Evolutionary conservation across 495 filamentous ascomycete species (phyloP).

Genomic region (Penicillium diatomitis): DNA sequence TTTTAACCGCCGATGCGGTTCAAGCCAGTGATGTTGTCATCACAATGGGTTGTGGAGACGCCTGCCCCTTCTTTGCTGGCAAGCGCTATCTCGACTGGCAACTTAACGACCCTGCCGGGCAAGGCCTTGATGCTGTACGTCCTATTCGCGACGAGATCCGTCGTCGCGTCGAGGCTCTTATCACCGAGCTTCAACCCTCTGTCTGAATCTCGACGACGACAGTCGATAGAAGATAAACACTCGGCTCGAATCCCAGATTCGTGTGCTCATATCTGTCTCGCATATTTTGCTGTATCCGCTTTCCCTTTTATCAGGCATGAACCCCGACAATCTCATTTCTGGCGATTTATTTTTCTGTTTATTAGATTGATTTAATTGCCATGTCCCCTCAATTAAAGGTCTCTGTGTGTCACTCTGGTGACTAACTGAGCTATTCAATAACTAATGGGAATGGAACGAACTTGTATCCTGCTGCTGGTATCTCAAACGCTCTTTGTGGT

Average conservation of each 20-base stretch:
- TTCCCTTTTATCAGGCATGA: neutral
- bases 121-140: slow-evolving; percentile 16
- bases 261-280: neutral
- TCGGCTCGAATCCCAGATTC: no score
- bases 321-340: neutral
- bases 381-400: neutral
- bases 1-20: slow-evolving; percentile 17
- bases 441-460: no score
- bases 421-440: neutral
- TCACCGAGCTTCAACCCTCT: slow-evolving; percentile 7
- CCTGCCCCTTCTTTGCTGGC: slow-evolving; percentile 19
- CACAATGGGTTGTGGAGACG: slow-evolving; percentile 24
- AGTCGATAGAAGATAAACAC: no score
- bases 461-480: no score
- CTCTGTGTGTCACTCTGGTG: neutral
- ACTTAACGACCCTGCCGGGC: slow-evolving; percentile 18
- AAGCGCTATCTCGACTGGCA: slow-evolving; percentile 24
- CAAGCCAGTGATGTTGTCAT: slow-evolving; percentile 21
- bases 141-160: slow-evolving; percentile 15
- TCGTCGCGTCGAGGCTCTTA: slow-evolving; percentile 13
- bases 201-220: neutral
- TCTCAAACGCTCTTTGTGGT: no score
- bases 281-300: neutral
- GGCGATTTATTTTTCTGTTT: neutral
- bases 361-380: neutral